These are phyloP conservation scores for Phalaenopsis equestris DNA, from an alignment of 106 monocot genomes.

Conservation along the genomic window DNA sequence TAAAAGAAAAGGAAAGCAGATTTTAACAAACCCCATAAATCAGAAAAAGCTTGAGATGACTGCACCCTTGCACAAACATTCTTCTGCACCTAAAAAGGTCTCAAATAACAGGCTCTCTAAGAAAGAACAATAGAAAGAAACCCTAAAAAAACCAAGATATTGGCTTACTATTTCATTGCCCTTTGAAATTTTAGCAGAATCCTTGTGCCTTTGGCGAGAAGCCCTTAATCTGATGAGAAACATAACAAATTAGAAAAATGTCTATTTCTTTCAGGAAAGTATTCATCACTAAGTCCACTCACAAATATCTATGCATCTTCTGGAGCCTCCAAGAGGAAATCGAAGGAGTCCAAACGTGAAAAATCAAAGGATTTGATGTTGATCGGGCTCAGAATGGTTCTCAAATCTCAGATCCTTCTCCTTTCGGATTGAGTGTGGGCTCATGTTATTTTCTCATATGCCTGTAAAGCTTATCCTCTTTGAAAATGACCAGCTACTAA, in stretches of 20 bases:
- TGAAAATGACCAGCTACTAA: neutral
- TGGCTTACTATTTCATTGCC: neutral
- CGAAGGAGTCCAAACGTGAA: neutral
- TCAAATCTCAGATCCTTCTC: neutral
- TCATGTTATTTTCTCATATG: neutral
- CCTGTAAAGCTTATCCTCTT: neutral
- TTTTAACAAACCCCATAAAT: conserved; percentile 10
- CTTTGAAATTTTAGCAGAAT: neutral
- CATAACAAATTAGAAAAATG: neutral
- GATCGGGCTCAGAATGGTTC: neutral
- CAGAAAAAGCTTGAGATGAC: conserved; percentile 11
- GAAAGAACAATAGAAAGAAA: neutral
- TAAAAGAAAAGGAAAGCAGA: neutral
- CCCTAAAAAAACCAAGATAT: neutral
- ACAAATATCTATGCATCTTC: conserved; percentile 8
- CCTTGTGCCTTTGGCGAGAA: neutral
- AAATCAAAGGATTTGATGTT: neutral
- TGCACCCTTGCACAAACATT: conserved; percentile 7
- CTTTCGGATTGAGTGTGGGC: neutral
- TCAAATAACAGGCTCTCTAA: neutral
- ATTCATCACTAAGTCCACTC: neutral
- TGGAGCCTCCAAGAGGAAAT: neutral
- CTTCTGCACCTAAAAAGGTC: conserved; percentile 7
- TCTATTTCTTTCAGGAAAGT: neutral
- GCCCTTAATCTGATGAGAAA: conserved; percentile 2